phyloP scores from a whole-genome alignment of 106 monocot genomes.

The Cymbidium sinense region DNA sequence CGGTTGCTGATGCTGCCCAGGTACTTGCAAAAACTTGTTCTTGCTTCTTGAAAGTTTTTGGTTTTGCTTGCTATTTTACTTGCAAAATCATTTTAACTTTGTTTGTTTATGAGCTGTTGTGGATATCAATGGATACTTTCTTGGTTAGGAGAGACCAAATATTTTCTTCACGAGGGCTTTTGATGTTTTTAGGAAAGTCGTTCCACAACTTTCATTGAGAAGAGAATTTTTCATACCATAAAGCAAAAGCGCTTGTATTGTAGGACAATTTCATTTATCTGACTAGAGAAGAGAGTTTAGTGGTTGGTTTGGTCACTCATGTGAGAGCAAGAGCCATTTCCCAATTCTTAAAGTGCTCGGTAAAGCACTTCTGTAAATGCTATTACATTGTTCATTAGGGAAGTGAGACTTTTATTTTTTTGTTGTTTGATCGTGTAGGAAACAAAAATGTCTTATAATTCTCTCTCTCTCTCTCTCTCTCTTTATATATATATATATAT shows the following conservation, averaged over 20 bases:
- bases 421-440: no score
- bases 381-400: no score
- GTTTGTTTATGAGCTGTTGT: neutral
- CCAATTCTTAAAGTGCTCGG: no score
- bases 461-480: no score
- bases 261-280: neutral
- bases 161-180: neutral
- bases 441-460: no score
- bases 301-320: no score
- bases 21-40: constrained; percentile 24
- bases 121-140: neutral
- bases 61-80: constrained; percentile 3
- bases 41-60: constrained; percentile 5
- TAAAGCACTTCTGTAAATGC: no score
- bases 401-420: no score
- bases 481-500: no score
- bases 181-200: neutral
- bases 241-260: neutral
- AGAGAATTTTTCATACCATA: neutral
- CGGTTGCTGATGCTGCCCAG: constrained; percentile 97
- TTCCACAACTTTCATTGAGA: neutral
- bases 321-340: no score
- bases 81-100: neutral
- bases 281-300: no score
- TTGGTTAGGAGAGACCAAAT: neutral